phyloP scores from a whole-genome alignment of 1,139 yeast genomes.

The Lodderomyces metapsilosis region DNA sequence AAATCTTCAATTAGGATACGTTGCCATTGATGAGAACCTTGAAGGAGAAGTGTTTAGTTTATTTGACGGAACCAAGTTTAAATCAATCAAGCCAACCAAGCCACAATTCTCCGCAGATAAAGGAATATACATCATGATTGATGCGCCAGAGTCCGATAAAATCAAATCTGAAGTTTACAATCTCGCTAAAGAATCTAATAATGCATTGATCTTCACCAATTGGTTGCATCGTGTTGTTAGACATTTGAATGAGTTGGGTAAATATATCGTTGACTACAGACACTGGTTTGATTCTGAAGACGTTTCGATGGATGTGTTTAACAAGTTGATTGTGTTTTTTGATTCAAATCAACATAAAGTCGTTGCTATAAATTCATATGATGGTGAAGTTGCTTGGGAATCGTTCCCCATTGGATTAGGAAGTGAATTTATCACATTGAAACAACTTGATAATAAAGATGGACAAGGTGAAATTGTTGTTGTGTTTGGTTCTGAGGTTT shows the following conservation, averaged over 20 bases:
- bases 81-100: conserved; percentile 7
- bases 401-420: conserved; percentile 10
- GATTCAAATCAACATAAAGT: conserved; percentile 22
- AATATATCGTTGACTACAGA: conserved; percentile 12
- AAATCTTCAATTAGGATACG: conserved; percentile 10
- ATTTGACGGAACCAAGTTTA: conserved; percentile 13
- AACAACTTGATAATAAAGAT: conserved; percentile 13
- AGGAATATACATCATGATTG: conserved; percentile 18
- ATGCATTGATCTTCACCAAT: conserved; percentile 23
- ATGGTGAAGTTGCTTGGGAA: conserved; percentile 31
- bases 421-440: conserved; percentile 19
- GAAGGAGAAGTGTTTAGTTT: conserved; percentile 14
- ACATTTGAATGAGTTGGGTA: conserved; percentile 38
- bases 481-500: conserved; percentile 19
- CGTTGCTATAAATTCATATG: conserved; percentile 31
- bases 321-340: conserved; percentile 31
- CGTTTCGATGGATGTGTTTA: conserved; percentile 25
- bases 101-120: conserved; percentile 12
- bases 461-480: conserved; percentile 13
- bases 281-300: conserved; percentile 7
- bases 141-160: conserved; percentile 29
- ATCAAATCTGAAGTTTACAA: conserved; percentile 30
- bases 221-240: conserved; percentile 33
- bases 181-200: conserved; percentile 29
- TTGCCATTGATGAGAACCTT: conserved; percentile 9